phyloP scores from a whole-genome alignment of 306 rosid species.

The Senna siamea region DNA sequence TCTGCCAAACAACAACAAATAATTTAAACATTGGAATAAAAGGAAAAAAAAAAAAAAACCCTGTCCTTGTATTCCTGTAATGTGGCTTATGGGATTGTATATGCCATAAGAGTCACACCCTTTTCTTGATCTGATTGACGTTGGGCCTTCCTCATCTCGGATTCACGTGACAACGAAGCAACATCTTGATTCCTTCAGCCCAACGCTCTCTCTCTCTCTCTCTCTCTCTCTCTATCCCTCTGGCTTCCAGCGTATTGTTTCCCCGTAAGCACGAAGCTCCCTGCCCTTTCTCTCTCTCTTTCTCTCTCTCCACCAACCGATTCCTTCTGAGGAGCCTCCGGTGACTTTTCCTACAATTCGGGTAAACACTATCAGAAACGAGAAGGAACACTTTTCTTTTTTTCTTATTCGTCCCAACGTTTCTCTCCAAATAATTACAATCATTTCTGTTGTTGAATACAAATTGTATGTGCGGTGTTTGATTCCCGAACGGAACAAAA shows the following conservation, averaged over 20 bases:
- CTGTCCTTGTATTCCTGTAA: too few species aligned
- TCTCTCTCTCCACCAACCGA: slow-evolving; percentile 10
- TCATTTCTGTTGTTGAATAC: neutral
- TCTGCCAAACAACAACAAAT: too few species aligned
- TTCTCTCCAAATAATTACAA: neutral
- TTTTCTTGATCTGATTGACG: neutral
- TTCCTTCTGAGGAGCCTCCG: slow-evolving; percentile 29
- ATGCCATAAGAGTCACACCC: too few species aligned
- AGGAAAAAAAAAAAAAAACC: too few species aligned
- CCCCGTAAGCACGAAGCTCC: slow-evolving; percentile 30
- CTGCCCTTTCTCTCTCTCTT: slow-evolving; percentile 13
- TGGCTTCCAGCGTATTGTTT: neutral
- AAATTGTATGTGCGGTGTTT: neutral
- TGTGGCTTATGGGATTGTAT: too few species aligned
- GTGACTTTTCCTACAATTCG: slow-evolving; percentile 9
- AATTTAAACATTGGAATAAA: too few species aligned
- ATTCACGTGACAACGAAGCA: slow-evolving; percentile 15
- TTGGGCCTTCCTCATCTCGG: neutral
- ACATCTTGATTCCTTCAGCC: slow-evolving; percentile 23
- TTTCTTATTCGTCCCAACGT: neutral
- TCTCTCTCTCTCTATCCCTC: neutral
- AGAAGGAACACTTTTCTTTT: neutral
- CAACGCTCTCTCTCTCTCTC: slow-evolving; percentile 15
- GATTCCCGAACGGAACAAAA: slow-evolving; percentile 6
- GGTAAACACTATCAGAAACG: slow-evolving; percentile 13